Conservation (phyloP, 2,329 filamentous ascomycete genomes). For the Fusarium mangiferae region DNA sequence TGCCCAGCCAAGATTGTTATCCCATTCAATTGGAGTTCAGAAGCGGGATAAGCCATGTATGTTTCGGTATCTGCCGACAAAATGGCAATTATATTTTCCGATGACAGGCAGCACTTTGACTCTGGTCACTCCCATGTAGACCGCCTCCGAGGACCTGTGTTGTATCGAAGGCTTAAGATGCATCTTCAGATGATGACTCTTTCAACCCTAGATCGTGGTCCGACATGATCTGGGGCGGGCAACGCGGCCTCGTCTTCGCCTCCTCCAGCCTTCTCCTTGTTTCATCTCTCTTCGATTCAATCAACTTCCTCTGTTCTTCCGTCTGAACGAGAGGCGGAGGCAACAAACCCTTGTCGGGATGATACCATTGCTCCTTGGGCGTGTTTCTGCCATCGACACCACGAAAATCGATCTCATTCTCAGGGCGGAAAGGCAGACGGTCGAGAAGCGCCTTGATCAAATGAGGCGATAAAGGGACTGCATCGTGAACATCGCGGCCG, state of each 20-base stretch:
- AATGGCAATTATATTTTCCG: neutral
- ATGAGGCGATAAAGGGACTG: neutral
- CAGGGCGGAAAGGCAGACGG: neutral
- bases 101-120: neutral
- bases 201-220: neutral
- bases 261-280: neutral
- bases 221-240: neutral
- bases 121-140: too few relatives aligned
- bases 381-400: neutral
- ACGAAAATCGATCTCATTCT: neutral
- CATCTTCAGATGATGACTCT: neutral
- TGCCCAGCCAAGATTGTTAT: neutral
- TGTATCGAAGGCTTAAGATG: neutral
- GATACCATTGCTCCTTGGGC: neutral
- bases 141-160: rapidly evolving
- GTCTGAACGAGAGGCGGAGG: neutral
- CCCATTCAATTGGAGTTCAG: neutral
- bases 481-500: neutral
- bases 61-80: neutral
- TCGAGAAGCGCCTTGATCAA: neutral
- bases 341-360: neutral
- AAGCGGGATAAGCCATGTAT: neutral
- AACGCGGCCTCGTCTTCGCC: neutral
- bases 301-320: neutral
- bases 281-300: neutral